Evolutionary conservation across 2,329 filamentous ascomycete species (phyloP).

Genomic region (Penicillium sp.): DNA sequence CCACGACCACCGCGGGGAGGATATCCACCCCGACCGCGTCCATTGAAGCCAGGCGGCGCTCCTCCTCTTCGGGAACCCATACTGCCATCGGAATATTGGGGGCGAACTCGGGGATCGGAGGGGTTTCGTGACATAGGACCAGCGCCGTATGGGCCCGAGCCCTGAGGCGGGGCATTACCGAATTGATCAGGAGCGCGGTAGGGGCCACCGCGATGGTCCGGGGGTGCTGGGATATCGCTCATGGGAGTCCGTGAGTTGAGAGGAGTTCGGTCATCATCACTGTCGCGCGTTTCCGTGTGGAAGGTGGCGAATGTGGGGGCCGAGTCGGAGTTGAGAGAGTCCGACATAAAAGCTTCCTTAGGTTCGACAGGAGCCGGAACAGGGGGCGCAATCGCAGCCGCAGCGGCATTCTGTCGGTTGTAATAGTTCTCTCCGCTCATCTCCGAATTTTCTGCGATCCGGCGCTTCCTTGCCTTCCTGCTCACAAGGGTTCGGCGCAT

Average conservation of each 20-base stretch:
- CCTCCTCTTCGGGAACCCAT: slow-evolving; percentile 43
- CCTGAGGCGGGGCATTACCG: slow-evolving; percentile 38
- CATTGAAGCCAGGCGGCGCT: slow-evolving; percentile 43
- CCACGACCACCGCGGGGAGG: slow-evolving; percentile 45
- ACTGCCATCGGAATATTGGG: slow-evolving; percentile 47
- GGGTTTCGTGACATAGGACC: slow-evolving; percentile 39
- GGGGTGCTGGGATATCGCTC: slow-evolving; percentile 24
- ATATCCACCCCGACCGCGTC: slow-evolving; percentile 58
- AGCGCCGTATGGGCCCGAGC: slow-evolving; percentile 26
- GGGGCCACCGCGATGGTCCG: slow-evolving; percentile 29
- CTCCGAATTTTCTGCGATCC: slow-evolving; percentile 89
- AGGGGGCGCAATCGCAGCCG: slow-evolving; percentile 26
- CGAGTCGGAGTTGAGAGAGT: slow-evolving; percentile 52
- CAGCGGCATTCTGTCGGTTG: slow-evolving; percentile 53
- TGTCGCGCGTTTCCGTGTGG: slow-evolving; percentile 28
- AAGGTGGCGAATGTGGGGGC: slow-evolving; percentile 49
- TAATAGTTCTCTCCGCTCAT: slow-evolving; percentile 97
- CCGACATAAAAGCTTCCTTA: slow-evolving; percentile 57
- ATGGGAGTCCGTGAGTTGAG: slow-evolving; percentile 34
- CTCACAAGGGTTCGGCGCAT: slow-evolving; percentile 92
- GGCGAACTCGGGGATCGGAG: slow-evolving; percentile 43
- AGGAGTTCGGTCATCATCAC: slow-evolving; percentile 42
- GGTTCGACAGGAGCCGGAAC: slow-evolving; percentile 41
- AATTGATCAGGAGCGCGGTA: slow-evolving; percentile 38
- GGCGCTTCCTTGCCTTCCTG: slow-evolving; percentile 86